Conservation (phyloP, 331 rosid genomes). For the Dryas integrifolia region DNA sequence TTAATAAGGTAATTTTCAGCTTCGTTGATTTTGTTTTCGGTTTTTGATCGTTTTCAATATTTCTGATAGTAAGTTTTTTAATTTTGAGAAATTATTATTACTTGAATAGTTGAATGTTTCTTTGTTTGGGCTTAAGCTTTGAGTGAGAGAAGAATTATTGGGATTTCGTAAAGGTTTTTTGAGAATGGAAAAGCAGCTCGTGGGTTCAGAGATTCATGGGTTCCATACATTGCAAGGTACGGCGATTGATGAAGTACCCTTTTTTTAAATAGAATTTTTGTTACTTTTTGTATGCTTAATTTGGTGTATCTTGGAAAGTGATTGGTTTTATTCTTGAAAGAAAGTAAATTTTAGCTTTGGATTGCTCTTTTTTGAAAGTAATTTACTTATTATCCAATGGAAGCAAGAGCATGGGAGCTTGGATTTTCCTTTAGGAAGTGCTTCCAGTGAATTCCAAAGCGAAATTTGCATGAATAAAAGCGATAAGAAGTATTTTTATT, state of each 20-base stretch:
- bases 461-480: neutral
- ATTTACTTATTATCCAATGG: neutral
- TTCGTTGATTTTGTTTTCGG: neutral
- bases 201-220: conserved; percentile 84
- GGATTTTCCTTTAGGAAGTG: conserved; percentile 5
- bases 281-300: neutral
- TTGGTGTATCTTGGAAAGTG: neutral
- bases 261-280: neutral
- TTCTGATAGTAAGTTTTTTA: neutral
- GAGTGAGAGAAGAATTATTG: conserved; percentile 6
- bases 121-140: conserved; percentile 18
- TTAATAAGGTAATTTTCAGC: neutral
- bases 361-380: neutral
- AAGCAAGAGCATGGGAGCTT: neutral
- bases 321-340: conserved; percentile 10
- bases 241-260: neutral
- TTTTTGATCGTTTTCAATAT: neutral
- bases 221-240: conserved; percentile 83
- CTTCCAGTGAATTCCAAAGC: neutral
- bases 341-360: neutral
- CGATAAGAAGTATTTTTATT: neutral
- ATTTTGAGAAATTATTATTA: conserved; percentile 1
- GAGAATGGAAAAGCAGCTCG: conserved; percentile 41
- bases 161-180: conserved; percentile 38
- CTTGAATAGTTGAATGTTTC: neutral